Conservation (phyloP, 495 filamentous ascomycete species). For the Tuber aestivum region DNA sequence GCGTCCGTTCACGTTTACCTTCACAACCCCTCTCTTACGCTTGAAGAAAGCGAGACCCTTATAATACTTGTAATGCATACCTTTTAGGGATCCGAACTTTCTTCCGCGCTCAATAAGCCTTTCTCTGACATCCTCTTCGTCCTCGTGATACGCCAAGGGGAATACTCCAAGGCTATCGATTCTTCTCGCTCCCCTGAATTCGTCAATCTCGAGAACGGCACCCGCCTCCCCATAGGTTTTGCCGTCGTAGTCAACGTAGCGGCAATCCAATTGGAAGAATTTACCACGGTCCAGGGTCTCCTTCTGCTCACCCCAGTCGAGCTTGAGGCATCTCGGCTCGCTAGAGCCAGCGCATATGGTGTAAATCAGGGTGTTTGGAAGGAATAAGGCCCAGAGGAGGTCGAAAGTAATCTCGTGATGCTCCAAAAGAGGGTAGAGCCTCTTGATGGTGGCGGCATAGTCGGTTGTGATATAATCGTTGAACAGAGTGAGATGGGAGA, state of each 20-base stretch:
- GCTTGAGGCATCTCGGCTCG: slow-evolving; percentile 42
- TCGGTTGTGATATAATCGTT: slow-evolving; percentile 45
- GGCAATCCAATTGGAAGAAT: slow-evolving; percentile 76
- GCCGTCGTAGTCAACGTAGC: slow-evolving; percentile 48
- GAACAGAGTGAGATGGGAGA: slow-evolving; percentile 45
- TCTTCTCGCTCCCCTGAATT: slow-evolving; percentile 78
- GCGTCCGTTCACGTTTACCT: slow-evolving; percentile 82
- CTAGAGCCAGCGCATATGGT: slow-evolving; percentile 47
- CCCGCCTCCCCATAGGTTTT: slow-evolving; percentile 38
- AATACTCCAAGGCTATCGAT: slow-evolving; percentile 75
- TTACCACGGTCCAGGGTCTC: slow-evolving; percentile 35
- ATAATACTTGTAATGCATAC: slow-evolving; percentile 82
- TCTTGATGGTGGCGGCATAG: slow-evolving; percentile 43
- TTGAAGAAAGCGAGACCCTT: slow-evolving; percentile 81
- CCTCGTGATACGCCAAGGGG: slow-evolving; percentile 76
- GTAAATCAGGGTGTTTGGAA: slow-evolving; percentile 45
- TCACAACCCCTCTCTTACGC: slow-evolving; percentile 69
- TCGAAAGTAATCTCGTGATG: slow-evolving; percentile 48
- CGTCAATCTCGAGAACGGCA: slow-evolving; percentile 54
- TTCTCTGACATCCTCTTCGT: slow-evolving; percentile 57
- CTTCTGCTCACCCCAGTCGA: slow-evolving; percentile 44
- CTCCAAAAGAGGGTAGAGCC: slow-evolving; percentile 45
- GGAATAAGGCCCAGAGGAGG: slow-evolving; percentile 49
- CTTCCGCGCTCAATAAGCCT: slow-evolving; percentile 78
- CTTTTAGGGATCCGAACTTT: slow-evolving; percentile 71